A percentile compares a stretch with the other conserved stretches of the same genome.
These are phyloP conservation scores for Phytophthora idaei DNA, from an alignment of 352 stramenopile genomes.

Conservation along the genomic window DNA sequence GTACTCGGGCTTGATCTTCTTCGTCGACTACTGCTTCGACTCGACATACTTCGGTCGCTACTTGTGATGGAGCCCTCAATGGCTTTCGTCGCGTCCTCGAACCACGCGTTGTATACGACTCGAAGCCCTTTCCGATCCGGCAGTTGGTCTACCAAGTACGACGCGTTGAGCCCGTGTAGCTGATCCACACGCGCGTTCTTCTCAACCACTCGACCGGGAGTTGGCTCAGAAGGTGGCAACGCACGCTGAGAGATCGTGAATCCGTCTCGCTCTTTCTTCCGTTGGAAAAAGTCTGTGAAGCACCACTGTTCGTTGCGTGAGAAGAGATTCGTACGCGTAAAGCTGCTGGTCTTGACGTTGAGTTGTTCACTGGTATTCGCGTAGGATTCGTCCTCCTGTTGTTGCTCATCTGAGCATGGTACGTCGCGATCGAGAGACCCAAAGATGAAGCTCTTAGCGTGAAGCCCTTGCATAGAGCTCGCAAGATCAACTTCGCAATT, in stretches of 20 bases:
- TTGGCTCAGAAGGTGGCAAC: conserved; percentile 21
- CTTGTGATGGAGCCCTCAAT: not conserved
- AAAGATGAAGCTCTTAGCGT: conserved; percentile 45
- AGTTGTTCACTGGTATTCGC: conserved; percentile 26
- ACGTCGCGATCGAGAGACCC: conserved; percentile 38
- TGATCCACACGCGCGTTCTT: conserved; percentile 41
- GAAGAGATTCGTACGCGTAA: conserved; percentile 35
- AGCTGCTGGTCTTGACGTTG: conserved; percentile 44
- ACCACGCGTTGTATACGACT: conserved; percentile 48
- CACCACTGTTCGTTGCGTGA: conserved; percentile 18
- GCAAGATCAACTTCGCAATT: conserved; percentile 27
- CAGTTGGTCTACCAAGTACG: conserved; percentile 42
- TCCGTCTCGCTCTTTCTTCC: conserved; percentile 29
- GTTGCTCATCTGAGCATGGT: conserved; percentile 11
- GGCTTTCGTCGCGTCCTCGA: conserved; percentile 15
- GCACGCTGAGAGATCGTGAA: conserved; percentile 44
- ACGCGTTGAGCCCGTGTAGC: conserved; percentile 41
- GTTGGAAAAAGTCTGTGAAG: conserved; percentile 18
- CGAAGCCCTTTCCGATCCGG: conserved; percentile 38
- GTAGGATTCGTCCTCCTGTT: conserved; percentile 3
- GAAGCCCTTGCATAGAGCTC: conserved; percentile 37
- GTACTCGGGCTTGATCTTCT: conserved; percentile 12
- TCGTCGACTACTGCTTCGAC: conserved; percentile 14
- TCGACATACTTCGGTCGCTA: conserved; percentile 21
- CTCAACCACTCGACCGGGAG: conserved; percentile 23